Conservation (phyloP, 2,329 filamentous ascomycete species). For the Amylocarpus encephaloides region DNA sequence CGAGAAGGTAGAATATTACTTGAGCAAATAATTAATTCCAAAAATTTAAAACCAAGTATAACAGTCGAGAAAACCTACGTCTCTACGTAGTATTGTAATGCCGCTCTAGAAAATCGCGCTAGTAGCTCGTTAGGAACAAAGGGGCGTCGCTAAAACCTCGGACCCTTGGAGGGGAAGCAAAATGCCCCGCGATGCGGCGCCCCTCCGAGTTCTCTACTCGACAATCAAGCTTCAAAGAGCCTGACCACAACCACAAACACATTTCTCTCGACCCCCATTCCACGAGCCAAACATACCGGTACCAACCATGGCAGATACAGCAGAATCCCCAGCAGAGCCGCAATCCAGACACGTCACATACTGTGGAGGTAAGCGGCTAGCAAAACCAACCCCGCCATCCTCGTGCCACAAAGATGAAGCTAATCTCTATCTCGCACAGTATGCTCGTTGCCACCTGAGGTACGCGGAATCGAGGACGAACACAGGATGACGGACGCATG, state of each 20-base stretch:
- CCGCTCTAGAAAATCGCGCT: too few species aligned
- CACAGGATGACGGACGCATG: neutral
- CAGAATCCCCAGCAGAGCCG: conserved; percentile 22
- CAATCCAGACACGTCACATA: conserved; percentile 31
- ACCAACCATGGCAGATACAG: conserved; percentile 26
- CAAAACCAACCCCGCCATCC: conserved; percentile 12
- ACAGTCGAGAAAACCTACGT: too few species aligned
- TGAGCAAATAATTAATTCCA: too few species aligned
- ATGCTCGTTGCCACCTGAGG: conserved; percentile 60
- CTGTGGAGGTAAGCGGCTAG: conserved; percentile 28
- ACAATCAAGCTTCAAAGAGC: neutral
- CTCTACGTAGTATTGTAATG: too few species aligned
- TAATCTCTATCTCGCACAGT: conserved; percentile 36
- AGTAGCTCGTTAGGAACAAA: too few species aligned
- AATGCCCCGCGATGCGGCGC: conserved; percentile 3
- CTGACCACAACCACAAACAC: neutral
- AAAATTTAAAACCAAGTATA: too few species aligned
- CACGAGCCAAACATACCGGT: neutral
- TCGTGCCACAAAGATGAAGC: conserved; percentile 9
- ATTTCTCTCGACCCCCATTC: neutral
- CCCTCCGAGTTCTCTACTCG: neutral
- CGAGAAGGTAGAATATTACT: too few species aligned
- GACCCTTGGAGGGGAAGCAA: neutral
- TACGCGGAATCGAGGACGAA: conserved; percentile 30
- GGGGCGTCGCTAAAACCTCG: too few species aligned